Evolutionary conservation across 768 basidiomycete species (phyloP).

Genomic region (Suillus occidentalis): DNA sequence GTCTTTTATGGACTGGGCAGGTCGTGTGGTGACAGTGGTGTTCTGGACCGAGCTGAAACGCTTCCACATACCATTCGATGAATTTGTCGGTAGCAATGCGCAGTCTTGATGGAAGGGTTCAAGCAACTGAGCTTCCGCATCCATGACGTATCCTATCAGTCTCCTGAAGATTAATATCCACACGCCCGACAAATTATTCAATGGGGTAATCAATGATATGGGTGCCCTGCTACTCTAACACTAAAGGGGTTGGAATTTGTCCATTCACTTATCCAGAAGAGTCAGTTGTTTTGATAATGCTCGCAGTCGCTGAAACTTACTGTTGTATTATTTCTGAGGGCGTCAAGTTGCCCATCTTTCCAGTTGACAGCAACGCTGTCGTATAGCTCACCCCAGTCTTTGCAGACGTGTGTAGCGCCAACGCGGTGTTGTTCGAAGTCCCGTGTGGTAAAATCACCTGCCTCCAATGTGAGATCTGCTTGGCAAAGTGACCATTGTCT

Average conservation of each 20-base stretch:
- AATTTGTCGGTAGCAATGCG: too few species aligned
- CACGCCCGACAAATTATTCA: too few species aligned
- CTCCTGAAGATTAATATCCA: too few species aligned
- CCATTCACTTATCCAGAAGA: not conserved
- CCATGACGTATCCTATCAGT: too few species aligned
- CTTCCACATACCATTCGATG: too few species aligned
- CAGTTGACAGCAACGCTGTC: not conserved
- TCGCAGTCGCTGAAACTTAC: not conserved
- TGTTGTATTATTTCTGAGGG: not conserved
- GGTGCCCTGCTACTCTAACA: not conserved
- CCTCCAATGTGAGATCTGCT: conserved; percentile 22
- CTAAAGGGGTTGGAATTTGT: too few species aligned
- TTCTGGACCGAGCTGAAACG: too few species aligned
- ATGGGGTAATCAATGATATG: not conserved
- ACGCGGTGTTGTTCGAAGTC: conserved; percentile 24
- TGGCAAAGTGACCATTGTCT: conserved; percentile 36
- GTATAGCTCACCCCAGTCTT: conserved; percentile 25
- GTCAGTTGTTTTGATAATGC: not conserved
- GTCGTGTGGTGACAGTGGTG: too few species aligned
- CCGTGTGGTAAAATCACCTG: conserved; percentile 31
- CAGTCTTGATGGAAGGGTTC: too few species aligned
- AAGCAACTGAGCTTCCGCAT: too few species aligned
- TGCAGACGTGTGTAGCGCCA: conserved; percentile 19
- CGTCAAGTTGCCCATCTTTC: not conserved
- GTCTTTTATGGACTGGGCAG: too few species aligned